A percentile compares a stretch with the other conserved stretches of the same genome.
Conservation (phyloP, 306 rosid genomes). For the Geum urbanum region DNA sequence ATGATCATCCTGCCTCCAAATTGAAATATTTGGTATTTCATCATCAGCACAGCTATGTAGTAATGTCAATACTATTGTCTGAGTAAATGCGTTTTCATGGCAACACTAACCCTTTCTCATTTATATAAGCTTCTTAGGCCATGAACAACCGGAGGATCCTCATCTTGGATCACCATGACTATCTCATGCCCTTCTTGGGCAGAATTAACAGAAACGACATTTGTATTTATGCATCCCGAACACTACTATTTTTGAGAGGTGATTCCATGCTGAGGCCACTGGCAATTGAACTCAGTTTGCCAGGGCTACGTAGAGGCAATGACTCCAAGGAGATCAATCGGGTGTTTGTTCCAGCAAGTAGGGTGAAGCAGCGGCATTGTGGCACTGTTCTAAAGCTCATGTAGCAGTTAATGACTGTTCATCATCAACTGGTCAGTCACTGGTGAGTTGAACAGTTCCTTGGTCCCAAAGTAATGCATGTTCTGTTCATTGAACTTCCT, state of each 20-base stretch:
- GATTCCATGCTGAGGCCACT: conserved; percentile 62
- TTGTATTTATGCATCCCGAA: conserved; percentile 63
- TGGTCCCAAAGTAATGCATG: not conserved
- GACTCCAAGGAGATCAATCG: conserved; percentile 19
- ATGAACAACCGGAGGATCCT: conserved; percentile 40
- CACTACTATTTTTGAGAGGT: conserved; percentile 52
- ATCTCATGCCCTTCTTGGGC: conserved; percentile 52
- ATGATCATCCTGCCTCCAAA: conserved; percentile 1
- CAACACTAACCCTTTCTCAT: not conserved
- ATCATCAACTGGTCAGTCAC: conserved; percentile 67
- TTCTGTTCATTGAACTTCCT: conserved; percentile 4
- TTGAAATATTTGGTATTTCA: not conserved
- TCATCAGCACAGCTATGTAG: not conserved
- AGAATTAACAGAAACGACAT: conserved; percentile 45
- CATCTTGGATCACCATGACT: conserved; percentile 70
- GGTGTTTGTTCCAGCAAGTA: conserved; percentile 47
- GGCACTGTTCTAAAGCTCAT: conserved; percentile 76
- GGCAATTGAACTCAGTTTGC: conserved; percentile 67
- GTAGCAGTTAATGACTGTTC: conserved; percentile 64
- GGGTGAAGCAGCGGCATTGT: conserved; percentile 65
- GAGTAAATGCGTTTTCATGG: not conserved
- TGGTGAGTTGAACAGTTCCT: conserved; percentile 47
- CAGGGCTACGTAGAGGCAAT: conserved; percentile 14
- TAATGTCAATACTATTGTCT: not conserved
- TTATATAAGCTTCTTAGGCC: conserved; percentile 44